Evolutionary conservation across 2,329 filamentous ascomycete genomes (phyloP).

Genomic region (Moelleriella libera): DNA sequence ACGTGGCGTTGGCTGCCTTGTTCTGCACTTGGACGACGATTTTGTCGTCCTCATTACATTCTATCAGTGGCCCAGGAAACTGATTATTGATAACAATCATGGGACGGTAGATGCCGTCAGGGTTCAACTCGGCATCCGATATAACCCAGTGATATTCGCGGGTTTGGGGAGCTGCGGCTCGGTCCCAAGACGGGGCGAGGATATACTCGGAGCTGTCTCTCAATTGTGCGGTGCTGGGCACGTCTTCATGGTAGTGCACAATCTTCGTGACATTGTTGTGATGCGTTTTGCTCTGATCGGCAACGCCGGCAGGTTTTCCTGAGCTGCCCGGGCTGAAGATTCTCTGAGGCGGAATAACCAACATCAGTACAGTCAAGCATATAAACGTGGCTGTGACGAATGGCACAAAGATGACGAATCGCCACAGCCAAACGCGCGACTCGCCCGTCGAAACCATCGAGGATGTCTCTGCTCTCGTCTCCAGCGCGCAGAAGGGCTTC

Average conservation of each 20-base stretch:
- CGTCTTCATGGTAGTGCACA: constrained; percentile 11
- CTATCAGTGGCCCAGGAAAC: constrained; percentile 60
- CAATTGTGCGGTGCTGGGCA: constrained; percentile 10
- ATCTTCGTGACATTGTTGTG: neutral
- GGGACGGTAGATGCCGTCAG: constrained; percentile 41
- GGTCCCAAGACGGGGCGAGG: constrained; percentile 42
- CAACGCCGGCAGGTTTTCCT: neutral
- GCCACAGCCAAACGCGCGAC: constrained; percentile 1
- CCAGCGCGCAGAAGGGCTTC: neutral
- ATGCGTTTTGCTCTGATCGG: neutral
- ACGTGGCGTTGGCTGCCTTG: constrained; percentile 48
- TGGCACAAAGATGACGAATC: constrained; percentile 8
- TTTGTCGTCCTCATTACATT: constrained; percentile 60
- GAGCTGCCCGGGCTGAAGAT: neutral
- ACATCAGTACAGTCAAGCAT: constrained; percentile 7
- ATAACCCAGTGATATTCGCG: constrained; percentile 50
- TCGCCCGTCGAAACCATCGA: neutral
- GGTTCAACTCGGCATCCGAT: constrained; percentile 40
- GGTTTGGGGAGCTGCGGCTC: constrained; percentile 28
- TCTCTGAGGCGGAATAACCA: neutral
- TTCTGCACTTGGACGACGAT: constrained; percentile 58
- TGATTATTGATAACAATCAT: constrained; percentile 62
- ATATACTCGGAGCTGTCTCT: constrained; percentile 35
- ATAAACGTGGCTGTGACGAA: constrained; percentile 11
- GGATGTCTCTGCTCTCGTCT: neutral